phyloP scores from a whole-genome alignment of 163 green algal species.

The Scenedesmus sp. region DNA sequence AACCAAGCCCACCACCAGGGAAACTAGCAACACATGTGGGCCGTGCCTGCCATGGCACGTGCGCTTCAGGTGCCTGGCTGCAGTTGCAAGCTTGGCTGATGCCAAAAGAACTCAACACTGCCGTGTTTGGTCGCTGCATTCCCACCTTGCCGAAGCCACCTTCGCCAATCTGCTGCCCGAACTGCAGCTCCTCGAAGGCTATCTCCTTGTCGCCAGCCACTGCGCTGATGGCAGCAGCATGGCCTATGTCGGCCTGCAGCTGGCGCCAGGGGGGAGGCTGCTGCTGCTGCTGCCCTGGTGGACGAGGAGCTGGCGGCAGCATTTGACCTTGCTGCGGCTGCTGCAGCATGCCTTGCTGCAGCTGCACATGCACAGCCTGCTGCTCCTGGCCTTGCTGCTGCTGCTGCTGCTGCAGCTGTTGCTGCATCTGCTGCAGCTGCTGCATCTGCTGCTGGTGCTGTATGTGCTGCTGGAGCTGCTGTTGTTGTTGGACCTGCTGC shows the following conservation, averaged over 20 bases:
- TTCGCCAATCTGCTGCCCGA: slow-evolving; percentile 69
- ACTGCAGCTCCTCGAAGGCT: slow-evolving; percentile 35
- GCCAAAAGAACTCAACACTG: not conserved
- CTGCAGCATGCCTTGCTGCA: too few species aligned
- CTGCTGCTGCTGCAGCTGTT: slow-evolving; percentile 20
- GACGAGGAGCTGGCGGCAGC: not conserved
- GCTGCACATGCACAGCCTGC: too few species aligned
- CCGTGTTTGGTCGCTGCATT: not conserved
- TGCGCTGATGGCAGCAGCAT: slow-evolving; percentile 36
- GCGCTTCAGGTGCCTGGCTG: too few species aligned
- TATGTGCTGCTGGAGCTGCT: not conserved
- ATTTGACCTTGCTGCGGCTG: slow-evolving; percentile 26
- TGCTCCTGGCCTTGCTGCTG: slow-evolving; percentile 20
- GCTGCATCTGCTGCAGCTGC: too few species aligned
- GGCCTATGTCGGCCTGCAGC: not conserved
- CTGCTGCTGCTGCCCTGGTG: slow-evolving; percentile 19
- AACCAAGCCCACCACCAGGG: not conserved
- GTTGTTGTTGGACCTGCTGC: too few species aligned
- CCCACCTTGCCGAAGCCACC: slow-evolving; percentile 77
- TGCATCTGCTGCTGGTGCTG: slow-evolving; percentile 30
- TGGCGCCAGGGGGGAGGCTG: slow-evolving; percentile 24
- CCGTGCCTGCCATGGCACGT: too few species aligned
- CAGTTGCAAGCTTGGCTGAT: not conserved
- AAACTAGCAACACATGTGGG: not conserved
- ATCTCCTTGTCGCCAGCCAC: slow-evolving; percentile 53